Percentiles rank a stretch among this genome's conserved stretches.
These are phyloP conservation scores for Tremella fuciformis DNA, from an alignment of 768 basidiomycete genomes.

Conservation along the genomic window DNA sequence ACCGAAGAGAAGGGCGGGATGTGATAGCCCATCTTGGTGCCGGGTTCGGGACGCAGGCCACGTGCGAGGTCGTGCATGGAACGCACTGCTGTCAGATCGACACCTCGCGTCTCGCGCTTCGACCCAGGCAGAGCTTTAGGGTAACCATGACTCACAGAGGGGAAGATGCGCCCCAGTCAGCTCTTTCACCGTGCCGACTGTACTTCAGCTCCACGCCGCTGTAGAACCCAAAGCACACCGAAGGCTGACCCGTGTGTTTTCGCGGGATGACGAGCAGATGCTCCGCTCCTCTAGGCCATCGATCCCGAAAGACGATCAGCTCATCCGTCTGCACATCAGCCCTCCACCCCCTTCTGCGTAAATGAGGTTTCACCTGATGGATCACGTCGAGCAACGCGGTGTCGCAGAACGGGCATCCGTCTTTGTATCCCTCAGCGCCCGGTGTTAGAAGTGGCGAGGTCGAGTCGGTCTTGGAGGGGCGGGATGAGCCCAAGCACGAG, in stretches of 20 bases:
- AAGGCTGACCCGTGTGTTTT: constrained; percentile 33
- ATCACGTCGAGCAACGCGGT: constrained; percentile 35
- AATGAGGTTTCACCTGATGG: constrained; percentile 27
- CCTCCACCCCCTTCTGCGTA: background rate
- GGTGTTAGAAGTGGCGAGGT: background rate
- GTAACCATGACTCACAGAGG: constrained; percentile 26
- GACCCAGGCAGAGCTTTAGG: background rate
- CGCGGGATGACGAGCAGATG: constrained; percentile 47
- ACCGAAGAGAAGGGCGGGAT: constrained; percentile 51
- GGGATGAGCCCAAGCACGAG: constrained; percentile 1
- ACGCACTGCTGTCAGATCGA: constrained; percentile 7
- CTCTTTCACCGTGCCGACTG: constrained; percentile 35
- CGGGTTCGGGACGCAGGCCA: background rate
- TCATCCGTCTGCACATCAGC: constrained; percentile 27
- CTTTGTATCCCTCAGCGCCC: background rate
- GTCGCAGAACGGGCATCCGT: constrained; percentile 45
- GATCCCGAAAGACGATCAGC: constrained; percentile 48
- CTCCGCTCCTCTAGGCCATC: constrained; percentile 37
- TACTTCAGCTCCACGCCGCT: background rate
- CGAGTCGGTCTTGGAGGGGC: background rate
- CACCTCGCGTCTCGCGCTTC: background rate
- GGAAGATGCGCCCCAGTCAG: constrained; percentile 31
- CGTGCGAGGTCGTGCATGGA: background rate
- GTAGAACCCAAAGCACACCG: background rate
- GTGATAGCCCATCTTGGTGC: constrained; percentile 45